These are phyloP conservation scores for Bruguiera parviflora DNA, from an alignment of 345 rosid species.

Conservation along the genomic window DNA sequence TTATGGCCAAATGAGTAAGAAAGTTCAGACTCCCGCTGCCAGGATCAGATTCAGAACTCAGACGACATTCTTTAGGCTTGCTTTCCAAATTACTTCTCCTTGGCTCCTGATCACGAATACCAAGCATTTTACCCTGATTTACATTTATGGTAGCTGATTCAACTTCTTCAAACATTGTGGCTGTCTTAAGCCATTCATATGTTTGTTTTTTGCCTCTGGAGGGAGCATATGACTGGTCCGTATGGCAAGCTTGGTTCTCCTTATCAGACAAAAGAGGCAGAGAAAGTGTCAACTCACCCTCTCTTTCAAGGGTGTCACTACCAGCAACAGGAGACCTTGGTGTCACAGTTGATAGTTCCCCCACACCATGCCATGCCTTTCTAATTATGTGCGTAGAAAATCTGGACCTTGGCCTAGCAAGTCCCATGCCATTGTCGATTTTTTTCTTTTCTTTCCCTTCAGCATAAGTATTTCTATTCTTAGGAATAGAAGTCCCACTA, in stretches of 20 bases:
- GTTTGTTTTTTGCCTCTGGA: constrained; percentile 27
- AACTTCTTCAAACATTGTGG: constrained; percentile 19
- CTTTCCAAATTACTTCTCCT: background rate
- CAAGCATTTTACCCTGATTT: constrained; percentile 31
- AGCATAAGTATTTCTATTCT: constrained; percentile 13
- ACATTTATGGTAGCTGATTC: background rate
- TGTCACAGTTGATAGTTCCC: constrained; percentile 19
- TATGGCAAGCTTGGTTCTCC: constrained; percentile 26
- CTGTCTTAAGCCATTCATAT: constrained; percentile 29
- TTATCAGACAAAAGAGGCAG: constrained; percentile 22
- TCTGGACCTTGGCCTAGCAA: constrained; percentile 25
- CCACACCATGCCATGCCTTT: constrained; percentile 21
- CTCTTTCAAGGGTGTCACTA: constrained; percentile 21
- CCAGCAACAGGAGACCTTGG: constrained; percentile 18
- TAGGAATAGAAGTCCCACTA: constrained; percentile 7
- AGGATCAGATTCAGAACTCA: background rate
- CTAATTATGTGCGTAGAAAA: constrained; percentile 21
- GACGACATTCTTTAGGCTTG: constrained; percentile 14
- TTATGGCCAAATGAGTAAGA: constrained; percentile 12
- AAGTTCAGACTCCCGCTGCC: constrained; percentile 4
- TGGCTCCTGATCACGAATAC: constrained; percentile 16
- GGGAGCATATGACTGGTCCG: constrained; percentile 16
- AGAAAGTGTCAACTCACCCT: constrained; percentile 27
- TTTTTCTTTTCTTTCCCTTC: constrained; percentile 28
- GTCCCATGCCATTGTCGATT: constrained; percentile 12